Percentiles rank a stretch among this genome's conserved stretches.
phyloP scores from a whole-genome alignment of 148 eudicot genomes.

The Cornus florida region DNA sequence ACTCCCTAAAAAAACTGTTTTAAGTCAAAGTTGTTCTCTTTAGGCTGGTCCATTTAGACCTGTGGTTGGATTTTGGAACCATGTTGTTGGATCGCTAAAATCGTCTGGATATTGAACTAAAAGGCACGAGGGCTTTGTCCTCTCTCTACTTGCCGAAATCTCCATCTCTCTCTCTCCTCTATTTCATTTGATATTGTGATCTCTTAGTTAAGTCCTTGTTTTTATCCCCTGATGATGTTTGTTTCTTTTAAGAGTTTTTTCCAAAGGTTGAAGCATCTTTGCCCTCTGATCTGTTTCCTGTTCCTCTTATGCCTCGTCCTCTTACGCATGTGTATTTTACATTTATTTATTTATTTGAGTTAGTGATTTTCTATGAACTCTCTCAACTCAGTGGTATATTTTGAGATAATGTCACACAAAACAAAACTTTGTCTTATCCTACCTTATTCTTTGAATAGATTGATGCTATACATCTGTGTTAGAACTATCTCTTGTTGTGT shows the following conservation, averaged over 20 bases:
- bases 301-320: background rate
- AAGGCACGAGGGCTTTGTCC: background rate
- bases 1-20: background rate
- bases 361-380: background rate
- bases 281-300: background rate
- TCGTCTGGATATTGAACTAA: background rate
- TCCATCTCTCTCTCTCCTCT: background rate
- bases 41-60: background rate
- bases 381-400: no score
- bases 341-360: background rate
- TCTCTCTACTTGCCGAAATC: background rate
- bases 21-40: background rate
- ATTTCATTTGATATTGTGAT: background rate
- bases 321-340: background rate
- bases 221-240: background rate
- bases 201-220: background rate
- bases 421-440: background rate
- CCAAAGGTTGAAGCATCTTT: background rate
- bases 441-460: background rate
- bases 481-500: no score
- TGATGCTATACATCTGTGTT: background rate
- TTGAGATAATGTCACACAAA: no score
- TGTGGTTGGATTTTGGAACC: background rate
- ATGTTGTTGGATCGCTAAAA: background rate
- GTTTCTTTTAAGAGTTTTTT: background rate